Percentiles rank a stretch among this genome's conserved stretches.
Evolutionary conservation across 441 rosid genomes (phyloP).

Genomic region (Metrosideros polymorpha): DNA sequence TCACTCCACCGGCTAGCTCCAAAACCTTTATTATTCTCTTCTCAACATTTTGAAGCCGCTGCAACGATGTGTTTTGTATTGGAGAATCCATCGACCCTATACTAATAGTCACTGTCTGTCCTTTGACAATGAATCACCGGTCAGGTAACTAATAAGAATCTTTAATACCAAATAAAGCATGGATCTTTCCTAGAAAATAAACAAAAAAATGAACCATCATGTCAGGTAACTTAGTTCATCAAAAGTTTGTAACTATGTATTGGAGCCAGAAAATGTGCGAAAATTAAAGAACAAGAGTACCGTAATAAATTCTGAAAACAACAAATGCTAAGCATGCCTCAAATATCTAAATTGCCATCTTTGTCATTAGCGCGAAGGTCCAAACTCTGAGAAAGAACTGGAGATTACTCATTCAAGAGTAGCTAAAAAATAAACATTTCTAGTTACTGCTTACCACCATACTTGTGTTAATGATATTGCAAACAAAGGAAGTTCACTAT

Average conservation of each 20-base stretch:
- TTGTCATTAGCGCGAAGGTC: not conserved
- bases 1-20: slow-evolving; percentile 82
- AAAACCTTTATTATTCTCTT: slow-evolving; percentile 80
- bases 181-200: not conserved
- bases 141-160: not conserved
- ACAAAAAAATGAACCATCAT: not conserved
- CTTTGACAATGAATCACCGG: not conserved
- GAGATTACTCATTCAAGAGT: not conserved
- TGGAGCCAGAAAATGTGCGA: not conserved
- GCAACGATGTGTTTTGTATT: slow-evolving; percentile 78
- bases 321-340: not conserved
- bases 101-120: not conserved
- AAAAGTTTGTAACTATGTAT: not conserved
- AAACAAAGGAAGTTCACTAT: not conserved
- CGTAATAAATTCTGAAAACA: not conserved
- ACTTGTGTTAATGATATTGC: not conserved
- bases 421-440: not conserved
- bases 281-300: not conserved
- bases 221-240: not conserved
- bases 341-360: not conserved
- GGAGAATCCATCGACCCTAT: slow-evolving; percentile 53
- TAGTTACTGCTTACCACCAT: not conserved
- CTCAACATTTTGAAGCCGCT: slow-evolving; percentile 83
- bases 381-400: not conserved
- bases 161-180: not conserved